A percentile compares a stretch with the other conserved stretches of the same genome.
Evolutionary conservation across 2,329 filamentous ascomycete species (phyloP).

Genomic region (Sporothrix sp.): DNA sequence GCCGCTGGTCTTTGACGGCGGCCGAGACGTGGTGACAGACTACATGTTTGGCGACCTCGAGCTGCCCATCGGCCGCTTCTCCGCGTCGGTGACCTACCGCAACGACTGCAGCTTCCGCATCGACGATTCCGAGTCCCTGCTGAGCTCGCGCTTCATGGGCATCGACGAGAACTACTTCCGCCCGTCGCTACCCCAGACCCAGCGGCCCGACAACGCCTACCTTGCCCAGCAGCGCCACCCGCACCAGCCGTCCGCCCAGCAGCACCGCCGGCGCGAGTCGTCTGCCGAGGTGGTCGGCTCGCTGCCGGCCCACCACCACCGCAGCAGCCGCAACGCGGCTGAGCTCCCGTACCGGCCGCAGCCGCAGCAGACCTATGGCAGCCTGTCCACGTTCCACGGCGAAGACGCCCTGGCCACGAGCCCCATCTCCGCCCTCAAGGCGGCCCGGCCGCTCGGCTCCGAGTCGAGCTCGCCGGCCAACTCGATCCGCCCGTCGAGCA

Average conservation of each 20-base stretch:
- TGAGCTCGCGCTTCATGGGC: slow-evolving; percentile 90
- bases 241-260: slow-evolving; percentile 3
- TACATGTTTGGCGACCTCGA: slow-evolving; percentile 78
- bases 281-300: slow-evolving; percentile 55
- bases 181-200: slow-evolving; percentile 53
- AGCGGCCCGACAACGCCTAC: slow-evolving; percentile 31
- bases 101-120: slow-evolving; percentile 84
- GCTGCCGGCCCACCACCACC: slow-evolving; percentile 56
- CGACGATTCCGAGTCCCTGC: slow-evolving; percentile 78
- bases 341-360: slow-evolving; percentile 36
- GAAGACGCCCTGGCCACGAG: slow-evolving; percentile 68
- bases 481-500: slow-evolving; percentile 36
- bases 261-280: slow-evolving; percentile 24
- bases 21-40: slow-evolving; percentile 57
- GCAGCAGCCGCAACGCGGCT: slow-evolving; percentile 34
- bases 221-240: background rate
- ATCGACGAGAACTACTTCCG: slow-evolving; percentile 80
- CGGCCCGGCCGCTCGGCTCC: slow-evolving; percentile 52
- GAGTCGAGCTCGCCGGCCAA: slow-evolving; percentile 50
- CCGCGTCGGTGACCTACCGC: slow-evolving; percentile 73
- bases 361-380: slow-evolving; percentile 68
- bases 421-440: slow-evolving; percentile 72
- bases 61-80: slow-evolving; percentile 75
- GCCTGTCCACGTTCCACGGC: slow-evolving; percentile 82
- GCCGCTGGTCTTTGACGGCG: slow-evolving; percentile 51